phyloP scores from a whole-genome alignment of 2,329 filamentous ascomycete species.

The Colletotrichum godetiae region DNA sequence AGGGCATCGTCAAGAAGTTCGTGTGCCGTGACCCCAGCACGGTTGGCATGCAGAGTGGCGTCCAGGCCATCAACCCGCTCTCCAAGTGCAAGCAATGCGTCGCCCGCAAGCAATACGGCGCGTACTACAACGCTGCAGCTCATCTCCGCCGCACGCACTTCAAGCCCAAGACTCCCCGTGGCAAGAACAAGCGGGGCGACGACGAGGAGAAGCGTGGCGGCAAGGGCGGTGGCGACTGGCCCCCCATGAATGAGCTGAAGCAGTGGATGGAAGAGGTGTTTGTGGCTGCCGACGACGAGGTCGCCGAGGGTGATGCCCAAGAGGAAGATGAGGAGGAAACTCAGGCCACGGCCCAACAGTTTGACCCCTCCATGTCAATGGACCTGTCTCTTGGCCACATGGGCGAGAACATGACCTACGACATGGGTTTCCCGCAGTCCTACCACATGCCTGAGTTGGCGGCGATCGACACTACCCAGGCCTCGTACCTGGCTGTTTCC shows the following conservation, averaged over 20 bases:
- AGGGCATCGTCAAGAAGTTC: conserved; percentile 63
- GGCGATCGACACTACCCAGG: conserved; percentile 27
- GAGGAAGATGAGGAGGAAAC: conserved; percentile 42
- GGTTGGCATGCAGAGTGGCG: conserved; percentile 53
- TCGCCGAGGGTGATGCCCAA: conserved; percentile 28
- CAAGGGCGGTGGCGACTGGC: conserved; percentile 65
- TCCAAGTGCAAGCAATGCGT: conserved; percentile 86
- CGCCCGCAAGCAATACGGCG: conserved; percentile 82
- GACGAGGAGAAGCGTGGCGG: conserved; percentile 65
- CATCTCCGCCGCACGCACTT: conserved; percentile 92
- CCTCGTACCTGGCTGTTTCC: conserved; percentile 22
- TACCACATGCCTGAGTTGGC: conserved; percentile 32
- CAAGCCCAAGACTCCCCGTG: conserved; percentile 68
- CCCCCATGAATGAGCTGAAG: conserved; percentile 67
- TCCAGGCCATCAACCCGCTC: conserved; percentile 71
- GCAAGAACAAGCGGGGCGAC: conserved; percentile 50
- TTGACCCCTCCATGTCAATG: conserved; percentile 22
- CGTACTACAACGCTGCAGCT: conserved; percentile 94
- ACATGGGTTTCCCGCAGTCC: conserved; percentile 20
- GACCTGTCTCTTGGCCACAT: conserved; percentile 33
- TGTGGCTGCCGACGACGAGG: conserved; percentile 52
- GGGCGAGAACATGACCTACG: conserved; percentile 30
- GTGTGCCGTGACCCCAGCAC: conserved; percentile 66
- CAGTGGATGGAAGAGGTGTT: conserved; percentile 68
- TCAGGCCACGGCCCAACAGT: conserved; percentile 31